Conservation (phyloP, 306 rosid species). For the Citrullus mucosospermus region DNA sequence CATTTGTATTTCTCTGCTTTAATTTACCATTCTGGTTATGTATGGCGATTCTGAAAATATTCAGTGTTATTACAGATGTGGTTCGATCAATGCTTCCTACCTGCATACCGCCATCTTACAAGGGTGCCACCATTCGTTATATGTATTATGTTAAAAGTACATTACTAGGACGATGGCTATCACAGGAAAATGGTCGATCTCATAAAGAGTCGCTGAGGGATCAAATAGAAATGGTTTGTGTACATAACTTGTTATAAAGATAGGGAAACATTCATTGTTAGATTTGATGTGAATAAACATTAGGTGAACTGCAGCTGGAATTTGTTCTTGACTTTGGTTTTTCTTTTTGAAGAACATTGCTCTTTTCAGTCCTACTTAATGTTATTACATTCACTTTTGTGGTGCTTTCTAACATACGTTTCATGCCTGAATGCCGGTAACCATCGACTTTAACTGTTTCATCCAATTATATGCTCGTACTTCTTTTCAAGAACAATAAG, state of each 20-base stretch:
- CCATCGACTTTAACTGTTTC: neutral
- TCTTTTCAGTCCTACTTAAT: neutral
- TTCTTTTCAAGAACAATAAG: neutral
- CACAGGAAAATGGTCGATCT: conserved; percentile 69
- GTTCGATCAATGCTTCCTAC: conserved; percentile 50
- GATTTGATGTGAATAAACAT: neutral
- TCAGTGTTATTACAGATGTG: conserved; percentile 37
- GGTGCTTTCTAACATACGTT: neutral
- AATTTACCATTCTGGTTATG: neutral
- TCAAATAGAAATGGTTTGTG: conserved; percentile 60
- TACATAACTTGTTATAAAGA: conserved; percentile 22
- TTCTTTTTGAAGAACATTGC: neutral
- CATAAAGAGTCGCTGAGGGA: conserved; percentile 47
- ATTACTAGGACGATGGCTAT: conserved; percentile 69
- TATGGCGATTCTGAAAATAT: neutral
- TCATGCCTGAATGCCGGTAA: neutral
- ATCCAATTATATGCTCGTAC: neutral
- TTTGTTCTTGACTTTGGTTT: neutral
- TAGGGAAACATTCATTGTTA: neutral
- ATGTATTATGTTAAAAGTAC: conserved; percentile 66
- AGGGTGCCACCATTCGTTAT: conserved; percentile 86
- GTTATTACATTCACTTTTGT: neutral
- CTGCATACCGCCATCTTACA: conserved; percentile 86
- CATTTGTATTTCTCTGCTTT: neutral
- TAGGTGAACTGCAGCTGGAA: neutral